Conservation (phyloP, 805 yeast species). For the Middelhovenomyces tepae region DNA sequence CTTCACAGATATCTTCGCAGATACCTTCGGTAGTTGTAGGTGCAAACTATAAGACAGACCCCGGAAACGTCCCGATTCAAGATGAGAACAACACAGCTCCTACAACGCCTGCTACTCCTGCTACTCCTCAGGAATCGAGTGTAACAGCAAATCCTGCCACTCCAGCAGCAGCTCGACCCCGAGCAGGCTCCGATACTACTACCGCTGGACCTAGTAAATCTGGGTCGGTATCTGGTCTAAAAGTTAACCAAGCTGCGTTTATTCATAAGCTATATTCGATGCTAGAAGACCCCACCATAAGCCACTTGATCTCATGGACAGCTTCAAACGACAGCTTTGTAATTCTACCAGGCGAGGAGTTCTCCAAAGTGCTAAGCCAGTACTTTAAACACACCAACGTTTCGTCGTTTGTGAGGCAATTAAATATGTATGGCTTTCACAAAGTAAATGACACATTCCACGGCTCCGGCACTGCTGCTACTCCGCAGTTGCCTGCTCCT, state of each 20-base stretch:
- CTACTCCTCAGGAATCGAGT: no score
- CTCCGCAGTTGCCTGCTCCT: not conserved
- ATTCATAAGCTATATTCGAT: slow-evolving; percentile 83
- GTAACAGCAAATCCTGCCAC: no score
- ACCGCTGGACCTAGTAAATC: no score
- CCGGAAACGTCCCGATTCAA: no score
- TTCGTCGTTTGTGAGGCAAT: slow-evolving; percentile 84
- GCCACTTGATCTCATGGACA: slow-evolving; percentile 84
- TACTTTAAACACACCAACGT: slow-evolving; percentile 93
- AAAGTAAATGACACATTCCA: slow-evolving; percentile 40
- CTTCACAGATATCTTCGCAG: no score
- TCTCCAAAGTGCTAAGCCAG: slow-evolving; percentile 58
- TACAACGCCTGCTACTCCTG: no score
- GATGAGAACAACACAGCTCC: no score
- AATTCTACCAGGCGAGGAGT: slow-evolving; percentile 79
- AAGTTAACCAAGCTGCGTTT: slow-evolving; percentile 50
- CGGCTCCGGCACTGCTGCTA: slow-evolving; percentile 7
- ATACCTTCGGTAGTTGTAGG: no score
- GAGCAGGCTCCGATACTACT: not conserved
- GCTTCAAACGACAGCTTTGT: slow-evolving; percentile 60
- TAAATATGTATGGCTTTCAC: slow-evolving; percentile 95
- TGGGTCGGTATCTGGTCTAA: no score
- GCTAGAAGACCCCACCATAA: slow-evolving; percentile 68
- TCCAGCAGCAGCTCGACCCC: no score
- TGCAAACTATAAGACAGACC: no score